Base-by-base conservation (phyloP, 805 yeast species). In the Lachancea kluyveri region DNA sequence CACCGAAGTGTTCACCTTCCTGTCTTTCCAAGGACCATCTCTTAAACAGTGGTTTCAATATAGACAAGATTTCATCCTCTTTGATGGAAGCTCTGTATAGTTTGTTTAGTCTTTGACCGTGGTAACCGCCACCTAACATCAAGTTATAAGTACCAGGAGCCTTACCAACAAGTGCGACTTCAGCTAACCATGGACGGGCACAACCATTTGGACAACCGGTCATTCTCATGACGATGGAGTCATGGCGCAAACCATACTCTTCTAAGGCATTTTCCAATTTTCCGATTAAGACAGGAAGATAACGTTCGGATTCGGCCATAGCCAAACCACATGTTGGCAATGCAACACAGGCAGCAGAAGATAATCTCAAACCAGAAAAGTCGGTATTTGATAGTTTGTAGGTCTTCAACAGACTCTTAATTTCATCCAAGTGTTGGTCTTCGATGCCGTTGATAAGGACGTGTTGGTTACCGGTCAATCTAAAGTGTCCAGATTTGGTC, bases 201-300 rank as follows among this genome's bases (percentile, higher is more conserved):
- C 97, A 90, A 46, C 97, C 97, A 59, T 90, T 90, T 34, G 96
- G 96, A 71, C 97, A 90, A 36, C 97, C 97, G 18, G 96, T 90
- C 96, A 90, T 88, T 67, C 97, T 77, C 94, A 90, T 82, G 15
- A 87, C 95, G 45, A 90, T 72, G 6, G 95, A 79, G 61, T 90
- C 97, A 50, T 87, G 95, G 54, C 95, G 81, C 48, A 90, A 72
- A 6, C 97, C 97, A 44, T 78, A 77, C 52, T 87, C 95, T 62
- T 90, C 96, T 37, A 90, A 67, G 13, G 86, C 77, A n/a, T 67
- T 73, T 60, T 90, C 97, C 39, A 90, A 64, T 62, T 87, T 85
- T 41, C 79, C 60, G 45, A 90, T 74, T 48, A 90, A 70, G 30
- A 70, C 79, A 6, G 97, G 97, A 50, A 90, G 68, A 36, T 64